Evolutionary conservation across 768 basidiomycete genomes (phyloP), one percentile per base, ranked within the genome.

Genomic region (Amanita rimosa): DNA sequence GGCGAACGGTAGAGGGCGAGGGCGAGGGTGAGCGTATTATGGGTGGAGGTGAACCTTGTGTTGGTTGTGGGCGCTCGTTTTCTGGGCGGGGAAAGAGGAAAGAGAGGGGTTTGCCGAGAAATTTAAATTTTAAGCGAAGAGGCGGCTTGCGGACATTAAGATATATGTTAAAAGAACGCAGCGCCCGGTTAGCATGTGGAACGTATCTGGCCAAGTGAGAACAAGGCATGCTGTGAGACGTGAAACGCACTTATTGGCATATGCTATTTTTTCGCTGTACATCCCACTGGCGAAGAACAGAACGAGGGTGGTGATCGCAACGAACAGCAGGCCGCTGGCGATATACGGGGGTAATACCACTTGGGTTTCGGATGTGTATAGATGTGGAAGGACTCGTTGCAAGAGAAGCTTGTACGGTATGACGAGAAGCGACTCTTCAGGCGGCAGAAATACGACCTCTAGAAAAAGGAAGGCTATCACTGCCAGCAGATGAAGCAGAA

Each of bases 261-360:
- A 97, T 3, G 80, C 86, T 57, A 98, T 94, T 69, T 95, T 94
- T 64, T 99, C 93, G 3, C 84, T 73, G 59, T 97, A 99, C 79
- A 94, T 86, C 14, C 95, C 95, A 57, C 88, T 94, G 7, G 92
- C 91, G 62, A 96, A 97, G 74, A 98, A 96, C 34, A 99, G 76
- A 27, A 86, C 76, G 6, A 98, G 79, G 2, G 94, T 94, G 11
- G 91, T 93, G 47, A 91, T 80, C 16, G 85, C 79, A 24, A 98
- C 89, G 52, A 95, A 87, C 9, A 96, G 69, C 33, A 92, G 65
- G 1, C 86, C 90, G 31, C 79, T 83, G 17, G 83, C 72, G 55
- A 92, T 67, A 62, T 92, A 94, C 7, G 83, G 81, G 55, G 84
- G 83, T 2, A 83, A 66, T 14, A 65, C 64, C 10, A 78, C 69